Conservation (phyloP, 768 basidiomycete species). For the Cantharellus anzutake region DNA sequence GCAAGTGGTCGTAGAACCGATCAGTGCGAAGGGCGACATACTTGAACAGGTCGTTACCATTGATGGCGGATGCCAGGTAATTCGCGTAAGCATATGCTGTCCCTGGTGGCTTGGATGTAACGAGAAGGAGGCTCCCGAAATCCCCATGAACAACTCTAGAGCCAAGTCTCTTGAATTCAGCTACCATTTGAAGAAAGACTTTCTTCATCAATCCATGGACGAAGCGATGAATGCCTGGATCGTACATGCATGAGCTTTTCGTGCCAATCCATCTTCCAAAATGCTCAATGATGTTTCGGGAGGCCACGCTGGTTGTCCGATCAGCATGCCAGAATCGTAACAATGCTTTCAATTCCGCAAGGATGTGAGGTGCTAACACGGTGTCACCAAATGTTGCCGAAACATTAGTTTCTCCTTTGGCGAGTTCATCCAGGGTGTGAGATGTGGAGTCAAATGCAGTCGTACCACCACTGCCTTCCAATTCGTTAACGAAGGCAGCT, state of each 20-base stretch:
- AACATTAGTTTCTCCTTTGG: slow-evolving; percentile 44
- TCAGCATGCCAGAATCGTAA: slow-evolving; percentile 71
- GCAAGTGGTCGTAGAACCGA: slow-evolving; percentile 79
- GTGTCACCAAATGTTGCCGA: slow-evolving; percentile 79
- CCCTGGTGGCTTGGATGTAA: slow-evolving; percentile 90
- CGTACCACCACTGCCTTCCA: slow-evolving; percentile 87
- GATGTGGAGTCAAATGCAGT: slow-evolving; percentile 89
- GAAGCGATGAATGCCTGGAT: slow-evolving; percentile 83
- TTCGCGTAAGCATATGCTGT: slow-evolving; percentile 91
- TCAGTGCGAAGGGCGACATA: slow-evolving; percentile 75
- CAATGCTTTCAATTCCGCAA: slow-evolving; percentile 69
- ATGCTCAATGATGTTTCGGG: slow-evolving; percentile 48
- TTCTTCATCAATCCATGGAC: slow-evolving; percentile 93
- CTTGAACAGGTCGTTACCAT: slow-evolving; percentile 87
- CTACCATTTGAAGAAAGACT: slow-evolving; percentile 89
- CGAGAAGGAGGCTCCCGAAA: slow-evolving; percentile 73
- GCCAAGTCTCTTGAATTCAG: slow-evolving; percentile 89
- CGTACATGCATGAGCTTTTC: slow-evolving; percentile 68
- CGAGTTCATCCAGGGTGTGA: slow-evolving; percentile 78
- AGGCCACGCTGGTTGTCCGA: slow-evolving; percentile 23
- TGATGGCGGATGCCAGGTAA: slow-evolving; percentile 85
- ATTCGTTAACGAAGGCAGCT: slow-evolving; percentile 86
- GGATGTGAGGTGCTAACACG: slow-evolving; percentile 70
- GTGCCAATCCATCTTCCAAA: slow-evolving; percentile 98
- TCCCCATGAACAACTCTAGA: slow-evolving; percentile 89